These are phyloP conservation scores for Xenoacremonium recifei DNA, from an alignment of 2,329 filamentous ascomycete species.

Conservation along the genomic window DNA sequence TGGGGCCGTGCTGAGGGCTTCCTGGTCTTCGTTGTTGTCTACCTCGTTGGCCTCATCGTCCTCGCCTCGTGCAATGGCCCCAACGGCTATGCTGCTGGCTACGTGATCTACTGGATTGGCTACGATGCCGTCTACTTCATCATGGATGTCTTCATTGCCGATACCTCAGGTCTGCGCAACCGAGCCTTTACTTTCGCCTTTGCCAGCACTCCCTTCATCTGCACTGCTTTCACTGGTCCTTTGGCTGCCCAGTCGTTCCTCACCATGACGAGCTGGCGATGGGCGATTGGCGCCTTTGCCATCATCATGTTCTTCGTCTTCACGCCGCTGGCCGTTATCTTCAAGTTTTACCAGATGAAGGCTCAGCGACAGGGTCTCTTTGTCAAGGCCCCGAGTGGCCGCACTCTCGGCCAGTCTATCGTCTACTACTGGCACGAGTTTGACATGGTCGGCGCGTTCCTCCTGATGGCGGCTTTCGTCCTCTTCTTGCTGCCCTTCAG, in stretches of 20 bases:
- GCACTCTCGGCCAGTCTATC: conserved; percentile 43
- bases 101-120: conserved; percentile 63
- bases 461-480: conserved; percentile 53
- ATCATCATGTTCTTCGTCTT: conserved; percentile 52
- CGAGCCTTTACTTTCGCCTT: conserved; percentile 49
- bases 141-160: conserved; percentile 57
- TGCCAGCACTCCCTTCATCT: conserved; percentile 62
- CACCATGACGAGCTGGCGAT: conserved; percentile 42
- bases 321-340: conserved; percentile 19
- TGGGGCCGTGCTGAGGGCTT: conserved; percentile 64
- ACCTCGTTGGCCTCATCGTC: conserved; percentile 52
- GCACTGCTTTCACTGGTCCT: conserved; percentile 62
- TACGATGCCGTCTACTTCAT: conserved; percentile 28
- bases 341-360: conserved; percentile 20
- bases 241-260: conserved; percentile 56
- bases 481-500: conserved; percentile 64
- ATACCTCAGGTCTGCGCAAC: conserved; percentile 64
- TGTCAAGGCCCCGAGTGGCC: conserved; percentile 59
- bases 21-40: conserved; percentile 47
- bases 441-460: conserved; percentile 53
- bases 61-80: conserved; percentile 56
- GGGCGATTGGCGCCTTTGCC: conserved; percentile 53
- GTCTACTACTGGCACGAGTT: conserved; percentile 39
- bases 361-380: conserved; percentile 16
- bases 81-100: conserved; percentile 49